These are phyloP conservation scores for Candida verbasci DNA, from an alignment of 805 yeast species.

Conservation along the genomic window DNA sequence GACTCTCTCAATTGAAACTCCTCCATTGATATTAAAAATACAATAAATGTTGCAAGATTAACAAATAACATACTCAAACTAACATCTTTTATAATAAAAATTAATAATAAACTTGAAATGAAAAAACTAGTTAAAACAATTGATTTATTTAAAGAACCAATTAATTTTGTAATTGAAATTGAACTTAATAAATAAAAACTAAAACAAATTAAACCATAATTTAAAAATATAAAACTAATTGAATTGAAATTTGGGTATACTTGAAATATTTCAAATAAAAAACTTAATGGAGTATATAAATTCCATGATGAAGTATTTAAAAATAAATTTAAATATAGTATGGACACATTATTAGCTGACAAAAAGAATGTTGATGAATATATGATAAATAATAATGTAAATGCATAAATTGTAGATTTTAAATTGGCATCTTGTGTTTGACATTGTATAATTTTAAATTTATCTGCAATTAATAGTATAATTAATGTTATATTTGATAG, in stretches of 20 bases:
- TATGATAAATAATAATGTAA: constrained; percentile 10
- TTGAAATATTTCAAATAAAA: constrained; percentile 21
- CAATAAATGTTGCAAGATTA: constrained; percentile 20
- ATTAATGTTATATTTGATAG: constrained; percentile 1
- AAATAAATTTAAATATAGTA: constrained; percentile 25
- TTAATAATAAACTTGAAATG: not conserved
- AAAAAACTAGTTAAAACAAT: constrained; percentile 2
- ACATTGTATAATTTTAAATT: constrained; percentile 3
- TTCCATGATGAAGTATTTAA: constrained; percentile 26
- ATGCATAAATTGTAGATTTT: not conserved
- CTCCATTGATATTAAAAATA: constrained; percentile 21
- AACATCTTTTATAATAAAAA: constrained; percentile 4
- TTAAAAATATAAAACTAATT: constrained; percentile 10
- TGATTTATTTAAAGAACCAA: constrained; percentile 4
- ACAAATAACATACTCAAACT: constrained; percentile 20
- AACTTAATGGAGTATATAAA: constrained; percentile 24
- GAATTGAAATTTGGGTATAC: constrained; percentile 7
- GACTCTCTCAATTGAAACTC: constrained; percentile 16
- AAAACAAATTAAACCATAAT: constrained; percentile 10
- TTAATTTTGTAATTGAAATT: constrained; percentile 3
- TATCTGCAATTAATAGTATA: not conserved
- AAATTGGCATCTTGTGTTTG: not conserved
- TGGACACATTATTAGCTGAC: constrained; percentile 21
- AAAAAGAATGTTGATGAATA: constrained; percentile 20
- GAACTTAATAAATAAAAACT: constrained; percentile 5